Conservation (phyloP, 495 filamentous ascomycete genomes). For the Talaromyces thailandensis region DNA sequence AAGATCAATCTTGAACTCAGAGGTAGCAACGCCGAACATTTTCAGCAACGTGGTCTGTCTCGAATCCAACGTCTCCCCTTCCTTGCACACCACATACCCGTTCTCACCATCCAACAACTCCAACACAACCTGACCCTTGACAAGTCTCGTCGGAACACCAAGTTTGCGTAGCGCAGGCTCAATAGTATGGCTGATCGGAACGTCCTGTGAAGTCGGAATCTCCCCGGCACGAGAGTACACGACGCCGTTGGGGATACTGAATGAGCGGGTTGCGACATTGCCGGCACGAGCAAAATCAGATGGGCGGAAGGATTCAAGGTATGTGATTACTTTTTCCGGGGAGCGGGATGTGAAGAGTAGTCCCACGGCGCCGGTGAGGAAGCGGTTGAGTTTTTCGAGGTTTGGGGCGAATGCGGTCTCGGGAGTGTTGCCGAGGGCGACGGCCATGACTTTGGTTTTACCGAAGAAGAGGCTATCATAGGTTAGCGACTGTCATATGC, state of each 20-base stretch:
- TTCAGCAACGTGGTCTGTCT: constrained; percentile 89
- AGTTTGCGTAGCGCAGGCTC: constrained; percentile 82
- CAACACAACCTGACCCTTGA: constrained; percentile 79
- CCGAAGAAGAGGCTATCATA: constrained; percentile 79
- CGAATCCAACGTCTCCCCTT: constrained; percentile 75
- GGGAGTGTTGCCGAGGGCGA: constrained; percentile 68
- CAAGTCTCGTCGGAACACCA: constrained; percentile 78
- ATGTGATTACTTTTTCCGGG: constrained; percentile 50
- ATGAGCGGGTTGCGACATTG: constrained; percentile 57
- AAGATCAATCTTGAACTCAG: constrained; percentile 77
- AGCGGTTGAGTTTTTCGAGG: constrained; percentile 56
- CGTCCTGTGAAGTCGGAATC: constrained; percentile 68
- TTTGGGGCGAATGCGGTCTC: constrained; percentile 70
- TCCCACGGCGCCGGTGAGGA: constrained; percentile 75
- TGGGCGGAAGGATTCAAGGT: constrained; percentile 58
- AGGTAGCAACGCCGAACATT: constrained; percentile 79
- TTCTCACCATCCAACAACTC: constrained; percentile 61
- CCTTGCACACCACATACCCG: constrained; percentile 65
- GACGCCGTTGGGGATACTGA: constrained; percentile 68
- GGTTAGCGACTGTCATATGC: not conserved
- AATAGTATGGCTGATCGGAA: constrained; percentile 74
- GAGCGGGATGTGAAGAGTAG: constrained; percentile 79
- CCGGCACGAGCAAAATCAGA: constrained; percentile 88
- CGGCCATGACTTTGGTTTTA: constrained; percentile 96
- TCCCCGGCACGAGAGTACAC: constrained; percentile 71